A percentile compares a stretch with the other conserved stretches of the same genome.
Conservation (phyloP, 2,329 filamentous ascomycete species). For the Epichloe sibirici region DNA sequence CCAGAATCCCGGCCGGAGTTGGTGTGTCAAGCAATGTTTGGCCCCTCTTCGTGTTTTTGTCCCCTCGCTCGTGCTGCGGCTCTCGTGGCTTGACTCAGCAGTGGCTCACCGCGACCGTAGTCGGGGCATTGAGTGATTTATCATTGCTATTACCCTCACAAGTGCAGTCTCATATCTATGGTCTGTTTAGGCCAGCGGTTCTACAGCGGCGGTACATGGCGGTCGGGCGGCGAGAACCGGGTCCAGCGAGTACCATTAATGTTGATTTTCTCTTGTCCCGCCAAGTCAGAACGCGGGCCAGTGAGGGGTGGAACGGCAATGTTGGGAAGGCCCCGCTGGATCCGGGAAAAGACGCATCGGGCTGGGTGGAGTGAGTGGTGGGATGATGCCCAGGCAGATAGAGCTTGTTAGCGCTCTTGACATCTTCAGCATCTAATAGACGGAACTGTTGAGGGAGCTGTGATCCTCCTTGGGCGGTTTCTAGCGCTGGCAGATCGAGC, state of each 20-base stretch:
- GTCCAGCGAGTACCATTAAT: background rate
- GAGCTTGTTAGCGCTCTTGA: background rate
- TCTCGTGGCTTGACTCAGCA: conserved; percentile 1
- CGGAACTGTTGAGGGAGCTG: conserved; percentile 2
- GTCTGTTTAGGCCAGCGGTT: background rate
- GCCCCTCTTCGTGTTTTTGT: background rate
- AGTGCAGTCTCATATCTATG: background rate
- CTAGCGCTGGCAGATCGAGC: background rate
- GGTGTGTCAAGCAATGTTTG: background rate
- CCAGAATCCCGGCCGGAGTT: background rate
- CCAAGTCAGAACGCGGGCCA: conserved; percentile 1
- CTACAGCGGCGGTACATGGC: conserved; percentile 4
- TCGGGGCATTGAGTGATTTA: conserved; percentile 6
- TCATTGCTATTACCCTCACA: conserved; percentile 1
- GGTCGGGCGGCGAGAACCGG: conserved; percentile 3
- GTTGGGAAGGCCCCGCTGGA: conserved; percentile 6
- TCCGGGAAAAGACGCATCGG: conserved; percentile 19
- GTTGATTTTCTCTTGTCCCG: conserved; percentile 1
- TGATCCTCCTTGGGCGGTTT: background rate
- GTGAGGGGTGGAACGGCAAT: background rate
- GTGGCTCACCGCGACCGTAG: conserved; percentile 3
- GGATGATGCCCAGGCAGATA: background rate
- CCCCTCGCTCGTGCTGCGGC: background rate
- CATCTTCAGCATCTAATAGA: background rate
- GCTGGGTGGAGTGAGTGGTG: conserved; percentile 3